Evolutionary conservation across 345 rosid species (phyloP).

Genomic region (Litchi chinensis): DNA sequence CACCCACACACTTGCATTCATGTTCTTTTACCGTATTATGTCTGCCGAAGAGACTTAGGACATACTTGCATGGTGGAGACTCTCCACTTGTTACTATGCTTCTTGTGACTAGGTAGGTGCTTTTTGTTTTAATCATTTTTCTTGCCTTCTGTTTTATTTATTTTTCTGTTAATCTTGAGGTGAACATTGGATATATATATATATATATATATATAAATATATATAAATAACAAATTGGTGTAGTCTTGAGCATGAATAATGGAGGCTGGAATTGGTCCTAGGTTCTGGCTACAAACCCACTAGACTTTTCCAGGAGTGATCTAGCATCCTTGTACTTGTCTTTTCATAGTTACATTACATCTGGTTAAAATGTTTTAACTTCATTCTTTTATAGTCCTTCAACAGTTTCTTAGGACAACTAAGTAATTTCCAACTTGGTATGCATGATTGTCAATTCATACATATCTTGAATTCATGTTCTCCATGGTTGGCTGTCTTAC

Average conservation of each 20-base stretch:
- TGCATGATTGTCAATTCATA: neutral
- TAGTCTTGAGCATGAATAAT: neutral
- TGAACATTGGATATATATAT: neutral
- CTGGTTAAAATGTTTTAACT: conserved; percentile 1
- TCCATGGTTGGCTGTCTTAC: neutral
- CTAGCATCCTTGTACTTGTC: neutral
- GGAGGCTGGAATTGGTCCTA: neutral
- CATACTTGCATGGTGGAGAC: neutral
- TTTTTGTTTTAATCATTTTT: neutral
- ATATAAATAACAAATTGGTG: neutral
- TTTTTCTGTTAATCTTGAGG: neutral
- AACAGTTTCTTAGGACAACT: neutral
- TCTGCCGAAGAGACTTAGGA: neutral
- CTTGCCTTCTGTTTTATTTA: neutral
- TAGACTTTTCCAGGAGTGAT: neutral
- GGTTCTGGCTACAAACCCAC: neutral
- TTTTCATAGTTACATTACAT: neutral
- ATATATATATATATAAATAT: neutral
- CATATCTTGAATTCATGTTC: neutral
- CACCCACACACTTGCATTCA: neutral
- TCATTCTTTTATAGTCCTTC: neutral
- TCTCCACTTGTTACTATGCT: neutral
- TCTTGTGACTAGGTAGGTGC: neutral
- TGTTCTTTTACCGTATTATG: neutral
- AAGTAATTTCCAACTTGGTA: neutral